phyloP scores from a whole-genome alignment of 2,329 filamentous ascomycete species.

The Botrytis sinoallii region DNA sequence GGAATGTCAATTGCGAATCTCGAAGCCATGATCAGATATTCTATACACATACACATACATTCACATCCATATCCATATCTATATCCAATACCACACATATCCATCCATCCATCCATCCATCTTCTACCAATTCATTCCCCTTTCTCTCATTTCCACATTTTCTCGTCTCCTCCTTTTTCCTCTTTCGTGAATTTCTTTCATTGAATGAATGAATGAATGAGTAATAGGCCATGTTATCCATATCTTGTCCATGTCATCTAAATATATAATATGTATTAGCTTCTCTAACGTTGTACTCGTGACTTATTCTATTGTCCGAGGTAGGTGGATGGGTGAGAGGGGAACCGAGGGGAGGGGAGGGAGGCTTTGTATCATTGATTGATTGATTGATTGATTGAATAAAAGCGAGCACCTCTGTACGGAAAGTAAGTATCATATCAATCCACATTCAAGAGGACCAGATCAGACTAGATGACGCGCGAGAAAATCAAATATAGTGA shows the following conservation, averaged over 20 bases:
- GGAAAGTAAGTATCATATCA: too few species aligned
- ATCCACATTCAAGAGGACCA: not conserved
- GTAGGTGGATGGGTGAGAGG: not conserved
- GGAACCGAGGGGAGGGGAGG: not conserved
- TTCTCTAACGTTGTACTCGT: not conserved
- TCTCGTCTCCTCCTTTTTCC: not conserved
- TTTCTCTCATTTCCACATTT: not conserved
- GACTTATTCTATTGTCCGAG: conserved; percentile 11
- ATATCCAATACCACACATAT: not conserved
- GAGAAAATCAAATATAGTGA: not conserved
- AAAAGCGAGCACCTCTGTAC: not conserved
- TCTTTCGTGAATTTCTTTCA: not conserved
- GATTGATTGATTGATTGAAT: too few species aligned
- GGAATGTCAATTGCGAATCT: not conserved
- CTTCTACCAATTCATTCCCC: not conserved
- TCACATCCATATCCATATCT: not conserved
- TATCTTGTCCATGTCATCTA: not conserved
- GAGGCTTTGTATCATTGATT: not conserved
- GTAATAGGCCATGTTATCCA: not conserved
- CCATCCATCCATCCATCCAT: not conserved
- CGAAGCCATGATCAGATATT: not conserved
- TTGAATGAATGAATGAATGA: not conserved
- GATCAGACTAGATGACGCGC: not conserved
- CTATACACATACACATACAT: too few species aligned
- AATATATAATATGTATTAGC: not conserved